phyloP scores from a whole-genome alignment of 345 rosid species.

The Brassica juncea region DNA sequence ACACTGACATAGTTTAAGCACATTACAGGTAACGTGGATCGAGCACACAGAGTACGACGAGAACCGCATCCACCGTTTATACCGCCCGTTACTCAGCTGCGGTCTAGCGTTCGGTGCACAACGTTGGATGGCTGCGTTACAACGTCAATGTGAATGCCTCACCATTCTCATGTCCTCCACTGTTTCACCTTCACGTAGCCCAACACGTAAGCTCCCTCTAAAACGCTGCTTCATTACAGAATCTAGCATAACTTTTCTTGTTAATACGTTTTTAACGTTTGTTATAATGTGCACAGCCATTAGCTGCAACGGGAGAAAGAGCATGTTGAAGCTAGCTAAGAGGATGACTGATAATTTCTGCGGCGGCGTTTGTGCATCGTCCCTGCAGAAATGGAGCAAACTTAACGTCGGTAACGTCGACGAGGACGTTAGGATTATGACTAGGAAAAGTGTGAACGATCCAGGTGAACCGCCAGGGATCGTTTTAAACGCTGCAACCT shows the following conservation, averaged over 20 bases:
- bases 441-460: slow-evolving; percentile 75
- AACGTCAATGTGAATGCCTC: slow-evolving; percentile 90
- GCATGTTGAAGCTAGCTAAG: slow-evolving; percentile 94
- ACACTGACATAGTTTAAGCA: not conserved
- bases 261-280: not conserved
- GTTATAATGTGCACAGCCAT: slow-evolving; percentile 20
- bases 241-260: not conserved
- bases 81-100: slow-evolving; percentile 59
- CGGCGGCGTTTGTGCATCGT: slow-evolving; percentile 88
- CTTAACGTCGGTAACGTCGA: slow-evolving; percentile 68
- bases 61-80: slow-evolving; percentile 67
- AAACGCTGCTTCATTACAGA: not conserved
- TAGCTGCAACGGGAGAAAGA: slow-evolving; percentile 64
- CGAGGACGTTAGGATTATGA: slow-evolving; percentile 88
- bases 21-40: slow-evolving; percentile 90
- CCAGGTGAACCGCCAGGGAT: slow-evolving; percentile 98
- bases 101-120: slow-evolving; percentile 93
- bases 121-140: slow-evolving; percentile 91
- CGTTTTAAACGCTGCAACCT: slow-evolving; percentile 85
- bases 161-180: slow-evolving; percentile 87
- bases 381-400: slow-evolving; percentile 86
- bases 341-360: slow-evolving; percentile 96
- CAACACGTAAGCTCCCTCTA: slow-evolving; percentile 41
- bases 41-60: slow-evolving; percentile 93
- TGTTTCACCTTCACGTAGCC: slow-evolving; percentile 47